A percentile compares a stretch with the other conserved stretches of the same genome.
Evolutionary conservation across 2,329 filamentous ascomycete species (phyloP).

Genomic region (Hymenoscyphus fraxineus): DNA sequence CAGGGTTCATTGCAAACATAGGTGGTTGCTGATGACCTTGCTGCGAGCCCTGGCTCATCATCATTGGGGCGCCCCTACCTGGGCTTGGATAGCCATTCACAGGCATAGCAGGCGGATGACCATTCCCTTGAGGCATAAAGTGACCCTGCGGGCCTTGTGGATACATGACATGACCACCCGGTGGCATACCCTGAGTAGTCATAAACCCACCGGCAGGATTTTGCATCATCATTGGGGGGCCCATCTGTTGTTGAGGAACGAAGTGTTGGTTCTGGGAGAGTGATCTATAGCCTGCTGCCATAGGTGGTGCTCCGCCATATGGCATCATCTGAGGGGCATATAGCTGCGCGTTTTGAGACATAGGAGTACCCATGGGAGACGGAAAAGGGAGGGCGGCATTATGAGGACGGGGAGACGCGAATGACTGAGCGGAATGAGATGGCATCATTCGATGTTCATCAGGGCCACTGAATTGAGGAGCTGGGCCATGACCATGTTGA

Average conservation of each 20-base stretch:
- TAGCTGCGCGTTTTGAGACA: conserved; percentile 66
- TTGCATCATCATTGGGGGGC: conserved; percentile 78
- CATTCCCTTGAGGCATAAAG: conserved; percentile 58
- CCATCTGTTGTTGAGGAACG: conserved; percentile 70
- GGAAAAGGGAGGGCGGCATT: conserved; percentile 65
- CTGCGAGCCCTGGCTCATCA: conserved; percentile 92
- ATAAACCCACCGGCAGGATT: conserved; percentile 68
- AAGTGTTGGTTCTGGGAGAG: conserved; percentile 71
- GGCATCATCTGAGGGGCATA: conserved; percentile 70
- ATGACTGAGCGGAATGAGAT: conserved; percentile 76
- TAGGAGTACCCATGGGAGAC: conserved; percentile 61
- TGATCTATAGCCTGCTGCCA: conserved; percentile 62
- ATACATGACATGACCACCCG: conserved; percentile 74
- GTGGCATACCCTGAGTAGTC: conserved; percentile 67
- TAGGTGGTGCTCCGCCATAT: conserved; percentile 66
- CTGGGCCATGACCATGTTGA: conserved; percentile 64
- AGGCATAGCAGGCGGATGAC: conserved; percentile 55
- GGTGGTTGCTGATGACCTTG: conserved; percentile 68
- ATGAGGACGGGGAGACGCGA: conserved; percentile 76
- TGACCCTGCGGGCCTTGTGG: conserved; percentile 61
- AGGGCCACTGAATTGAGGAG: conserved; percentile 64
- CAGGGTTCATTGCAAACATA: conserved; percentile 68
- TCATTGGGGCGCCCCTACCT: conserved; percentile 80
- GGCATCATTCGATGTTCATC: conserved; percentile 87
- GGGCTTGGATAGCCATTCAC: conserved; percentile 85